Evolutionary conservation across 2,329 filamentous ascomycete species (phyloP), one percentile per base, ranked within the genome.

Genomic region (Mycosphaerella arachidis): DNA sequence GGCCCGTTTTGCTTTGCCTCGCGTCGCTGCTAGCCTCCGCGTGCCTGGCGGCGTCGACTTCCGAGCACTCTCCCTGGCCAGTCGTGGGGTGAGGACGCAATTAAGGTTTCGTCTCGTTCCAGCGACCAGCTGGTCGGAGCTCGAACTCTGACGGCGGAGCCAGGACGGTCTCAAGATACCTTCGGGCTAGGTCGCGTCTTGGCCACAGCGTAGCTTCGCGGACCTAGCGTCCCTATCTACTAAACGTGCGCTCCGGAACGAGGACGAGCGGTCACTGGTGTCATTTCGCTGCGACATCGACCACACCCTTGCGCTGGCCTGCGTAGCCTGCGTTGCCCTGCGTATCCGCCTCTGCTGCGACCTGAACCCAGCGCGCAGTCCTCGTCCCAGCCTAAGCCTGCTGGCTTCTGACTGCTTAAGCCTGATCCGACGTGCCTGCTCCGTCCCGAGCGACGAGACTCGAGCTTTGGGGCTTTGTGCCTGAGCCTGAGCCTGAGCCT

Each of bases 231-330:
- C 50, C 50, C 50, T 35, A 58, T 50, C 57, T 29, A 29, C 37
- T 24, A 45, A 29, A 48, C 56, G 37, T 43, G 37, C 37, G 37
- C 37, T 43, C 37, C 37, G 37, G 37, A 5, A 5, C 37, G 24
- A 24, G 31, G 30, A 29, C 40, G 35, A 55, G 46, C 43, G 57
- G 50, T 45, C 12, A 16, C 33, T 48, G 51, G 29, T 62, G 60
- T 52, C 60, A 53, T 55, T 58, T 52, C 58, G 58, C 58, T 55
- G 58, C 37, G 43, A 40, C 48, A 24, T 48, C 40, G 57, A 45
- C 52, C 51, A 50, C 45, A 60, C 50, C 55, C 53, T 53, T 58
- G 53, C 55, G 46, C 56, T 56, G 40, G 20, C 48, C 51, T 55
- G 48, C 58, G 31, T 35, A 8, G 31, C 12, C 31, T 59, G 55